Evolutionary conservation across 768 basidiomycete species (phyloP), one percentile per base, ranked within the genome.

Genomic region (Trametes elegans): DNA sequence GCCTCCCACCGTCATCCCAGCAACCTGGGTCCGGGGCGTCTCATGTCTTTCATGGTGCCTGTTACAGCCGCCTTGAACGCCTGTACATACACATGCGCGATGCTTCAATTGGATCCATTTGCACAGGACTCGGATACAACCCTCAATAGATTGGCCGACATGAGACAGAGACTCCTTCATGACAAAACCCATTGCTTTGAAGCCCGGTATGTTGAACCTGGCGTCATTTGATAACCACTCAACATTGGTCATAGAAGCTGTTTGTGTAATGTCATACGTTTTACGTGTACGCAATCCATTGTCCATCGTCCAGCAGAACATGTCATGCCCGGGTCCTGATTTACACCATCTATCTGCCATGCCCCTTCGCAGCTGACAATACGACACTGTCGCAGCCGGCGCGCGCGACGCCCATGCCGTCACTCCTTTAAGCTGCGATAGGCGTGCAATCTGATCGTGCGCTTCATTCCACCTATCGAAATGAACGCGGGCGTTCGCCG

Each of bases 61-160:
- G 42, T 55, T 55, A 32, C 54, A 49, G 40, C 38, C 32, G n/a
- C 32, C 13, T 16, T 27, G 28, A 5, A 7, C 26, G 35, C 39
- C 32, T 41, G 40, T 40, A 32, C 27, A 31, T 49, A n/a, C 27
- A 5, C 18, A 14, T 39, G 24, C n/a, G 7, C n/a, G 27, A 31
- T 40, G 21, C 35, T 24, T 24, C 35, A 27, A 9, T 3, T 18
- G 16, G 18, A 8, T 8, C 70, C 53, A 74, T 26, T 61, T 67
- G 70, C 75, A 76, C 36, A 74, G 67, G 6, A 54, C 19, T 28
- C 63, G 16, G 39, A 57, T 55, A n/a, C 61, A 56, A 2, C 44
- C 21, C 1, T 58, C 56, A 16, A 59, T 10, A 63, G 76, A 79
- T 47, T 78, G 67, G 2, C 60, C 65, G 2, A 77, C 78, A 48